Conservation (phyloP, 2,329 filamentous ascomycete genomes). For the Stenocarpella maydis region DNA sequence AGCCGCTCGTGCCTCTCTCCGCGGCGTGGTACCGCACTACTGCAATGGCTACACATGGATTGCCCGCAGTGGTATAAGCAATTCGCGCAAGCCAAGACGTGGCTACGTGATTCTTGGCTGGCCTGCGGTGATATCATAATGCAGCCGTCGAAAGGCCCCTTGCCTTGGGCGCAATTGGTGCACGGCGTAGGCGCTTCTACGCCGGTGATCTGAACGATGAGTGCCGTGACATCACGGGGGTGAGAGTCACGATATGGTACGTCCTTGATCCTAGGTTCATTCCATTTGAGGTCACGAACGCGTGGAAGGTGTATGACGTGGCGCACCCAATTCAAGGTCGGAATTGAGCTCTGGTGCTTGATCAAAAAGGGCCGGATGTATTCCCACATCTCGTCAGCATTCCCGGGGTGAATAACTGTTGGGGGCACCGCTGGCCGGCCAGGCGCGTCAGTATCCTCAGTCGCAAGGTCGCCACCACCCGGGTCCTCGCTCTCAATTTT, state of each 20-base stretch:
- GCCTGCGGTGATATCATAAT: constrained; percentile 35
- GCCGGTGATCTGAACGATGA: constrained; percentile 46
- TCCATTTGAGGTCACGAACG: constrained; percentile 43
- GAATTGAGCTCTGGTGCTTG: constrained; percentile 30
- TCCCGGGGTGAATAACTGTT: background rate
- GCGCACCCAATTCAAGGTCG: constrained; percentile 37
- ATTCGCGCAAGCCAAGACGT: constrained; percentile 32
- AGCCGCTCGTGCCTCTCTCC: background rate
- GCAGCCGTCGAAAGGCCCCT: constrained; percentile 44
- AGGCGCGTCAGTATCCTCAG: background rate
- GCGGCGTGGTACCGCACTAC: background rate
- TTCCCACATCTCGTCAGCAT: constrained; percentile 39
- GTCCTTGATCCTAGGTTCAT: constrained; percentile 36
- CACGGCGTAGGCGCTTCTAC: constrained; percentile 41
- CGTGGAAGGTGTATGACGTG: constrained; percentile 40
- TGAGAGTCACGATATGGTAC: constrained; percentile 39
- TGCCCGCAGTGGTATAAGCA: constrained; percentile 34
- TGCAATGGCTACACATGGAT: constrained; percentile 30
- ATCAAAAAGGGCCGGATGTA: constrained; percentile 41
- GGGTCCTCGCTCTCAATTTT: background rate
- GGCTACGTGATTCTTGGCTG: constrained; percentile 15
- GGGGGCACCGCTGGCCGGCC: background rate
- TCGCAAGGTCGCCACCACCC: background rate
- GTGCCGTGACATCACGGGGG: constrained; percentile 41
- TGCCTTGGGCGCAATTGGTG: constrained; percentile 37